These are phyloP conservation scores for Kurtzmaniella quercitrusa DNA, from an alignment of 1,139 yeast genomes.

Conservation along the genomic window DNA sequence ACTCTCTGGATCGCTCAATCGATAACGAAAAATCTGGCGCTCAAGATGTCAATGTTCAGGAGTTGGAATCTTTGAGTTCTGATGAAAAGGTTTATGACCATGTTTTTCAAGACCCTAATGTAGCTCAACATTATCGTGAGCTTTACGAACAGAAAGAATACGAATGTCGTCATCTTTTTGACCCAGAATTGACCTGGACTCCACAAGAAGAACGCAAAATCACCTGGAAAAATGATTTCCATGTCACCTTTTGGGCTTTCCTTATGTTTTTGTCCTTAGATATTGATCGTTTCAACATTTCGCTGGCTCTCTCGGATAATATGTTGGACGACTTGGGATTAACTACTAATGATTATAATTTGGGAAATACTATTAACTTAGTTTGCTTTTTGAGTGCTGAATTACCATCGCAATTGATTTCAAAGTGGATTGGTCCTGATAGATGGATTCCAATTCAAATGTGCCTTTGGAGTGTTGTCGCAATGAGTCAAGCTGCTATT, in stretches of 20 bases:
- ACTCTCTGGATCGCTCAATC: background rate
- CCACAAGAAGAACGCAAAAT: conserved; percentile 18
- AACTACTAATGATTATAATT: conserved; percentile 28
- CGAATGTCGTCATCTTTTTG: conserved; percentile 20
- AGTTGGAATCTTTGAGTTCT: conserved; percentile 9
- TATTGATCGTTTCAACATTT: conserved; percentile 29
- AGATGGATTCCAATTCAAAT: conserved; percentile 31
- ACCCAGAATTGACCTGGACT: conserved; percentile 21
- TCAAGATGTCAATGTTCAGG: conserved; percentile 1
- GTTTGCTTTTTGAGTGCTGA: conserved; percentile 28
- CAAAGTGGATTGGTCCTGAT: conserved; percentile 31
- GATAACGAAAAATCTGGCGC: background rate
- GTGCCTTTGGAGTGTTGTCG: conserved; percentile 27
- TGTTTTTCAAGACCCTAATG: conserved; percentile 14
- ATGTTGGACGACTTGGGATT: conserved; percentile 24
- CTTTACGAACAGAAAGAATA: conserved; percentile 17
- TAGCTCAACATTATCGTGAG: conserved; percentile 15
- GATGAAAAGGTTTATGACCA: conserved; percentile 5
- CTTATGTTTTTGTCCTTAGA: conserved; percentile 30
- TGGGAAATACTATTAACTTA: conserved; percentile 27
- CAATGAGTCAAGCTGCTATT: conserved; percentile 25
- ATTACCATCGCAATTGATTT: conserved; percentile 30
- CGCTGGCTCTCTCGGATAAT: conserved; percentile 31
- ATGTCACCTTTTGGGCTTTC: conserved; percentile 27
- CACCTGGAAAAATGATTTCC: conserved; percentile 20